phyloP scores from a whole-genome alignment of 495 filamentous ascomycete species.

The Aspergillus kassunensis region DNA sequence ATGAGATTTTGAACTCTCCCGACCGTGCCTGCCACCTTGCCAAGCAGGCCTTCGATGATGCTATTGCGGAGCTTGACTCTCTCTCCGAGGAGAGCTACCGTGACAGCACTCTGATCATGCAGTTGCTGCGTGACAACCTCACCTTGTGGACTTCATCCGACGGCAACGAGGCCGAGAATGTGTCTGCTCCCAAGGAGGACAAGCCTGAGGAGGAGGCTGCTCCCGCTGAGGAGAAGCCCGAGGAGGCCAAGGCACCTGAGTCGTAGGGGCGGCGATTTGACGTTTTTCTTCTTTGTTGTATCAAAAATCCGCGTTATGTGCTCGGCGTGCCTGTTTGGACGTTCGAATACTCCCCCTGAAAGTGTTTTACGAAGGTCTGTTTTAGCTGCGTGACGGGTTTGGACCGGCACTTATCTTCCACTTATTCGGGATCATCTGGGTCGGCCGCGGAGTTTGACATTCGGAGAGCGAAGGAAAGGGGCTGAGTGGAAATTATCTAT shows the following conservation, averaged over 20 bases:
- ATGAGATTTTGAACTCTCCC: slow-evolving; percentile 98
- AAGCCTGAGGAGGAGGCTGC: slow-evolving; percentile 56
- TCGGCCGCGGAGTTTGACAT: slow-evolving; percentile 51
- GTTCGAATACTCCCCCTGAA: slow-evolving; percentile 39
- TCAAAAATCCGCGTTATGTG: slow-evolving; percentile 26
- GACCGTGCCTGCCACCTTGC: slow-evolving; percentile 98
- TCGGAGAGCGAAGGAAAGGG: slow-evolving; percentile 47
- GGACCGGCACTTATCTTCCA: slow-evolving; percentile 40
- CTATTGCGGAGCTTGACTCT: slow-evolving; percentile 98
- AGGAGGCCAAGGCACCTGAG: slow-evolving; percentile 41
- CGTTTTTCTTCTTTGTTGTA: slow-evolving; percentile 24
- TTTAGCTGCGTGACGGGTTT: slow-evolving; percentile 42
- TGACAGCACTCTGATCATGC: slow-evolving; percentile 99
- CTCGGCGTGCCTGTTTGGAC: slow-evolving; percentile 30
- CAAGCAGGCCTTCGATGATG: slow-evolving; percentile 99
- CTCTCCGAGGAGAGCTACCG: slow-evolving; percentile 99
- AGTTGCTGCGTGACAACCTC: slow-evolving; percentile 98
- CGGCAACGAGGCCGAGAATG: slow-evolving; percentile 72
- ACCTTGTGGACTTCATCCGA: slow-evolving; percentile 99
- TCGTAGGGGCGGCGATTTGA: slow-evolving; percentile 28
- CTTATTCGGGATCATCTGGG: slow-evolving; percentile 39
- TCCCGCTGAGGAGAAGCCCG: slow-evolving; percentile 42
- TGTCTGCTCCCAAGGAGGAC: slow-evolving; percentile 56
- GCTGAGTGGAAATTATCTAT: slow-evolving; percentile 49
- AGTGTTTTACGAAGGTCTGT: slow-evolving; percentile 39